Percentiles rank a stretch among this genome's conserved stretches.
Conservation (phyloP, 2,329 filamentous ascomycete genomes). For the Pseudocercospora crystallina region DNA sequence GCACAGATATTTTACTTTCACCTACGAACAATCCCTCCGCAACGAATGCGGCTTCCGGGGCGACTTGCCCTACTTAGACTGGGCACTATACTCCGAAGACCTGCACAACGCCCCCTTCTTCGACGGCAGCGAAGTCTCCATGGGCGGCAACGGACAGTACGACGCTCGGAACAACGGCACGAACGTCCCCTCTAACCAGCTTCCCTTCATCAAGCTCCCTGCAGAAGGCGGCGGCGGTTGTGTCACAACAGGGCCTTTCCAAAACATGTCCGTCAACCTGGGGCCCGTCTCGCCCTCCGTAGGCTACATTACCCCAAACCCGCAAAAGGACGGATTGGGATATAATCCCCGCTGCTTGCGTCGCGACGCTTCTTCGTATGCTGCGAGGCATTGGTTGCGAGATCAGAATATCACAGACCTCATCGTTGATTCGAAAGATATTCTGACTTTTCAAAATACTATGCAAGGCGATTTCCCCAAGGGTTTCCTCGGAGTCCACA, state of each 20-base stretch:
- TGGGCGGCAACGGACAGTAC: constrained; percentile 27
- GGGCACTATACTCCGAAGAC: background rate
- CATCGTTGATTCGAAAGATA: constrained; percentile 20
- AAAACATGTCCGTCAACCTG: constrained; percentile 36
- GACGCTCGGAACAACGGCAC: constrained; percentile 7
- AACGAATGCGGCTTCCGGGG: constrained; percentile 45
- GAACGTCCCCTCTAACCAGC: background rate
- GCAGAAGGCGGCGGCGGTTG: constrained; percentile 58
- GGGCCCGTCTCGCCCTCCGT: constrained; percentile 29
- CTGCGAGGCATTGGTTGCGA: constrained; percentile 13
- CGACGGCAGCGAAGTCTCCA: constrained; percentile 52
- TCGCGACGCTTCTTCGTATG: constrained; percentile 31
- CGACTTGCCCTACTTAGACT: constrained; percentile 14
- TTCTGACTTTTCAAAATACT: constrained; percentile 26
- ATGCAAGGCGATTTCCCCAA: constrained; percentile 28
- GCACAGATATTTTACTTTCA: constrained; percentile 44
- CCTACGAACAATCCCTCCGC: constrained; percentile 42
- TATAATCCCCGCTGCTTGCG: constrained; percentile 40
- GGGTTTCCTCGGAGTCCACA: constrained; percentile 40
- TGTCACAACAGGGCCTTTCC: constrained; percentile 52
- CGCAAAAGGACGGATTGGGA: constrained; percentile 31
- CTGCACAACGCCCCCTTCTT: constrained; percentile 52
- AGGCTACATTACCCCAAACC: constrained; percentile 30
- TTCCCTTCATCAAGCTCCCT: constrained; percentile 34
- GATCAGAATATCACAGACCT: constrained; percentile 22